Percentiles rank a stretch among this genome's conserved stretches.
These are phyloP conservation scores for Geosmithia putterillii DNA, from an alignment of 2,329 filamentous ascomycete species.

Conservation along the genomic window DNA sequence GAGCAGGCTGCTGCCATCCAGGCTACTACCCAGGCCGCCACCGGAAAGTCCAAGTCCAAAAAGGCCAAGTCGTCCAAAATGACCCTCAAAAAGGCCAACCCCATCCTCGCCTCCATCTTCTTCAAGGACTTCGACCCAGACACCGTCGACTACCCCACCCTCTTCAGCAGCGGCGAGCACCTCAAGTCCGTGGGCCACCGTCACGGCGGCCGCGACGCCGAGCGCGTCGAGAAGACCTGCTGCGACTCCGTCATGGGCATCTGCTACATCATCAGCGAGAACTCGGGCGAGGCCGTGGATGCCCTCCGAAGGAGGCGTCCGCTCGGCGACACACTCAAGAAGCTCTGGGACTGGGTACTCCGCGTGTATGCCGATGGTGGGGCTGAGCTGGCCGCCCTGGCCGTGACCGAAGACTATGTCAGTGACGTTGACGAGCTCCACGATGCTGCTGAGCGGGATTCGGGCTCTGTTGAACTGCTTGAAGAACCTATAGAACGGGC, in stretches of 20 bases:
- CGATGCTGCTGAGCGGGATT: background rate
- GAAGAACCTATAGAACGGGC: background rate
- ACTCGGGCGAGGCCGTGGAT: background rate
- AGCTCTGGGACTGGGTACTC: conserved; percentile 8
- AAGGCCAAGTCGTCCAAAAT: background rate
- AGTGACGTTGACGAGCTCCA: background rate
- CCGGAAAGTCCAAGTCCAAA: background rate
- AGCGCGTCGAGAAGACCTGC: conserved; percentile 9
- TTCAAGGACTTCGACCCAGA: conserved; percentile 8
- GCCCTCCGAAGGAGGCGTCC: background rate
- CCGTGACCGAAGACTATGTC: no score
- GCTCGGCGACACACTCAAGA: background rate
- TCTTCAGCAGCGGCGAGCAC: conserved; percentile 12
- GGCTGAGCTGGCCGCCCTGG: background rate
- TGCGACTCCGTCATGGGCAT: conserved; percentile 9
- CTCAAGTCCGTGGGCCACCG: conserved; percentile 9
- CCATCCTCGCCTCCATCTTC: conserved; percentile 16
- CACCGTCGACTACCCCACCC: conserved; percentile 1
- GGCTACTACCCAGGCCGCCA: no score
- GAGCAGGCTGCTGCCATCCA: no score
- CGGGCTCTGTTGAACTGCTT: background rate
- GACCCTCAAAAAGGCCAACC: conserved; percentile 1
- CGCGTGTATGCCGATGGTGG: background rate
- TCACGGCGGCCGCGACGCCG: conserved; percentile 2
- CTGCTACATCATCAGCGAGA: background rate